phyloP scores from a whole-genome alignment of 768 basidiomycete species.

The Boletus subcaerulescens region DNA sequence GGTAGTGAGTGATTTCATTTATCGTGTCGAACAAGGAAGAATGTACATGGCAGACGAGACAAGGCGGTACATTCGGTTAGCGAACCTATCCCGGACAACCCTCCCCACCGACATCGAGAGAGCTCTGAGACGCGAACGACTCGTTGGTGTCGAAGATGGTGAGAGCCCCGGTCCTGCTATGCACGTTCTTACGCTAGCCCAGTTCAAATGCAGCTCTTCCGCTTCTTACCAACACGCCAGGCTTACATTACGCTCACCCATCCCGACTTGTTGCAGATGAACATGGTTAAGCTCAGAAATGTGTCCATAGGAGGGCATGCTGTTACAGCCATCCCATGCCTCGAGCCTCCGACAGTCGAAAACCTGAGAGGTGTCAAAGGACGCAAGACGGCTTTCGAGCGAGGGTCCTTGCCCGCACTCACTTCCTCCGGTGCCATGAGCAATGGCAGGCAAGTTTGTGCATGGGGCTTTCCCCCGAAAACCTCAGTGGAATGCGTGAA shows the following conservation, averaged over 20 bases:
- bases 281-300: slow-evolving; percentile 41
- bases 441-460: slow-evolving; percentile 51
- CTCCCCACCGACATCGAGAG: slow-evolving; percentile 56
- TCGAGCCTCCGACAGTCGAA: slow-evolving; percentile 21
- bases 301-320: slow-evolving; percentile 46
- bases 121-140: slow-evolving; percentile 37
- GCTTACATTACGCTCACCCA: slow-evolving; percentile 57
- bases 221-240: slow-evolving; percentile 56
- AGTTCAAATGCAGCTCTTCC: slow-evolving; percentile 61
- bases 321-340: slow-evolving; percentile 35
- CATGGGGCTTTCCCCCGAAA: slow-evolving; percentile 61
- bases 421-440: slow-evolving; percentile 56
- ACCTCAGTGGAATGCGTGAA: slow-evolving; percentile 35
- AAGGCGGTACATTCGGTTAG: slow-evolving; percentile 45
- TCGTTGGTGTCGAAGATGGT: slow-evolving; percentile 46
- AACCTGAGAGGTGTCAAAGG: slow-evolving; percentile 41
- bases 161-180: background rate
- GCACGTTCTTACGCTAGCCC: slow-evolving; percentile 7
- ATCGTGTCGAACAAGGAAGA: background rate
- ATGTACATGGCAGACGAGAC: slow-evolving; percentile 16
- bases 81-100: slow-evolving; percentile 48
- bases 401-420: slow-evolving; percentile 33
- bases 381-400: slow-evolving; percentile 36
- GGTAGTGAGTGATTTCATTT: slow-evolving; percentile 11
- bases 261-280: slow-evolving; percentile 42